Base-by-base conservation (phyloP, 140 eudicot species). In the Ambrosia hybrid region DNA sequence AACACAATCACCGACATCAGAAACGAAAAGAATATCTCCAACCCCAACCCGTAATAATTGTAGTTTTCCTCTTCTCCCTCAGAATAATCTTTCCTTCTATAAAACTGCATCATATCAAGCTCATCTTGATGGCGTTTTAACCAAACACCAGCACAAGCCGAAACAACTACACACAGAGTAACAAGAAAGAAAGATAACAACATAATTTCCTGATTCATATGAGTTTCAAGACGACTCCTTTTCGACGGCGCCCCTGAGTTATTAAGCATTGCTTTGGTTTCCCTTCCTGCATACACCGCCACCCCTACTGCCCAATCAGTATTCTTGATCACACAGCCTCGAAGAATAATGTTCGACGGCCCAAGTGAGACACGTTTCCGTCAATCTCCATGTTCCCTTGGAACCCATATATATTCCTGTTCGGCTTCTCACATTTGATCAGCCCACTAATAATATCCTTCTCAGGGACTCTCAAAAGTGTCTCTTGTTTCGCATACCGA, bases 241-340 rank as follows among this genome's bases (percentile, higher is more conserved):
- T 91, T 91, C 2, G 97, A 91, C 51, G 95, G 97, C 36, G 95
- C 95, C 11, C 97, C 97, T n/a, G 97, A 84, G 81, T 80, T 91
- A 69, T 91, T 91, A 72, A 91, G 97, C 97, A 91, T 91, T 13
- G 86, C 97, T 68, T 91, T 91, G 9, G 97, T 91, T 78, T 91
- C 95, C 71, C 83, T 78, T 15, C 97, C 97, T 69, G 92, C 85
- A 72, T 91, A 91, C 14, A 91, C 95, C 26, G 82, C 92, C 75
- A 91, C 95, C 21, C 97, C 97, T 38, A 88, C 68, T 10, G 85
- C 85, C 97, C 97, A 91, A 37, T 76, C 80, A 0, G 97, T 91
- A 82, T 91, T 91, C 79, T 91, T 91, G 46, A 91, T 82, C 64
- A 85, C 85, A 79, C 97, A 91, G 21, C 97, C 97, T 12, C 97